Base-by-base conservation (phyloP, 1,284 basidiomycete genomes). In the Ceratobasidium sp. region DNA sequence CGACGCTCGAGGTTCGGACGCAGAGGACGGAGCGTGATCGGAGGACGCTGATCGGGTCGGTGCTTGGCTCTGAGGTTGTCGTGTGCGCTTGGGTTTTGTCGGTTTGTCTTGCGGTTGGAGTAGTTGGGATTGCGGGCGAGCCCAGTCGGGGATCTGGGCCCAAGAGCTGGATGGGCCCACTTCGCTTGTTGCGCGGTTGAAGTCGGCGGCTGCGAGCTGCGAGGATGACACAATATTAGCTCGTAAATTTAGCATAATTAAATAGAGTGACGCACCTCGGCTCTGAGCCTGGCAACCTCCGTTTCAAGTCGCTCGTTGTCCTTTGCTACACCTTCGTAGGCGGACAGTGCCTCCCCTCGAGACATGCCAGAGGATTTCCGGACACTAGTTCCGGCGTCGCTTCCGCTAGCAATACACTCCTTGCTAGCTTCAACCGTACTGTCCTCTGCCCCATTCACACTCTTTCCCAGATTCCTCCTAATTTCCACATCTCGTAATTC, bases 121-220 rank as follows among this genome's bases (percentile, higher is more conserved):
- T 50, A 28, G 64, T 71, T 71, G 68, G 5, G 68, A 56, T 48
- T 73, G 69, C 6, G 69, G 70, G 23, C 70, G 40, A 48, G 70
- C 70, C 70, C 70, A 74, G 23, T 74, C 70, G 15, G 70, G 70
- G 13, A 74, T 46, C 17, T 74, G 70, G 26, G 70, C 57, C 70
- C 70, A 74, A 26, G 70, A 64, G 48, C 70, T 74, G 5, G 70
- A 74, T 3, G 70, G 40, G 40, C 40, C 50, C 1, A 74, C 59
- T 23, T 74, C 70, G 70, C 59, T 74, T 52, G 70, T 74, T 7
- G 70, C 70, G 13, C 70, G 70, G 33, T 74, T 74, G 46, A 74
- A 74, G 23, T 74, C 70, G 4, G 70, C 40, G n/a, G 70, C 20
- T 4, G 59, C 59, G 23, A 74, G 40, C 57, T 50, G n/a, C 1